Conservation (phyloP, 768 basidiomycete species). For the Termitomyces sp. region DNA sequence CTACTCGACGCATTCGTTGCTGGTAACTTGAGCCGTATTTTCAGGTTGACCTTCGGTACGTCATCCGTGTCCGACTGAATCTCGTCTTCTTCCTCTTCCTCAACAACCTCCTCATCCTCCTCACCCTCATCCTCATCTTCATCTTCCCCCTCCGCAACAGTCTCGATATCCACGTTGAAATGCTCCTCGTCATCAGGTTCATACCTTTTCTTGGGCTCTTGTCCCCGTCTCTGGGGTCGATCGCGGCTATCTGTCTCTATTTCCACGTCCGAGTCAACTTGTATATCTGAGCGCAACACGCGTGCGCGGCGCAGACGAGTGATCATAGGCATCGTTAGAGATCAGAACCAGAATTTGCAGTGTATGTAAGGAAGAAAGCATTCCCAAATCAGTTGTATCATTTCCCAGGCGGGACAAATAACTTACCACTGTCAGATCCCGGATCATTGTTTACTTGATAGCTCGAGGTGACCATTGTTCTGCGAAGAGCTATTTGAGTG, state of each 20-base stretch:
- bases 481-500: background rate
- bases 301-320: slow-evolving; percentile 14
- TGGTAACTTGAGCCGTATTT: slow-evolving; percentile 16
- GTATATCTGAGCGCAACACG: slow-evolving; percentile 6
- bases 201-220: slow-evolving; percentile 14
- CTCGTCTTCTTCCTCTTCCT: slow-evolving; percentile 33
- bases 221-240: background rate
- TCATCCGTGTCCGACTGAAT: slow-evolving; percentile 11
- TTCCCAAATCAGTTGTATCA: slow-evolving; percentile 15
- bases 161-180: slow-evolving; percentile 30
- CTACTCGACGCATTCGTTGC: slow-evolving; percentile 13
- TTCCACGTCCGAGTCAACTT: slow-evolving; percentile 11
- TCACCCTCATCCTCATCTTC: slow-evolving; percentile 29
- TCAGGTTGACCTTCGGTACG: slow-evolving; percentile 8
- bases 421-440: slow-evolving; percentile 9
- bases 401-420: slow-evolving; percentile 14
- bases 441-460: slow-evolving; percentile 1
- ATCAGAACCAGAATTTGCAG: background rate
- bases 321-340: slow-evolving; percentile 11
- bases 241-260: slow-evolving; percentile 8
- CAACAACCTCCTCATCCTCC: slow-evolving; percentile 31
- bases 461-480: background rate
- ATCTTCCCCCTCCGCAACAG: slow-evolving; percentile 30
- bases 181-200: slow-evolving; percentile 26
- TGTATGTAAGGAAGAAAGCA: background rate